Evolutionary conservation across 2,329 filamentous ascomycete genomes (phyloP), one percentile per base, ranked within the genome.

Genomic region (Thermothelomyces thermophilus): DNA sequence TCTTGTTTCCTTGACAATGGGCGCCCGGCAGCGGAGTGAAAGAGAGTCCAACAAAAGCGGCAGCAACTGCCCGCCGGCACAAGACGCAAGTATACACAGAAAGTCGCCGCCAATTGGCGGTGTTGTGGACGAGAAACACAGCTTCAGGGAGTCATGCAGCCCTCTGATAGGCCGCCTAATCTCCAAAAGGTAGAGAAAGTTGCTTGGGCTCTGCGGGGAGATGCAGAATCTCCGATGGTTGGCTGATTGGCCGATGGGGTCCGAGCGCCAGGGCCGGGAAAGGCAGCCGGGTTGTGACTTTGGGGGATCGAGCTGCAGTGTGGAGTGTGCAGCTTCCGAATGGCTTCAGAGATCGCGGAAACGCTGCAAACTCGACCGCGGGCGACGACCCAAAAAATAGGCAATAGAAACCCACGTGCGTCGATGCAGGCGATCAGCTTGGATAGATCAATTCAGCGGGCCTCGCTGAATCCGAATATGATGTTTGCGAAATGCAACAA

Each of bases 391-490:
- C 34, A 50, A 53, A 60, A 52, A 50, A 28, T 13, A 24, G 14
- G 24, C 41, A 41, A 54, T 42, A 46, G 10, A 10, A 43, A 45
- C 51, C 60, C 46, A 63, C 62, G 54, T 50, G 47, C 57, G 41
- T 37, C 41, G 51, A 48, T 46, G 52, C 54, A n/a, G 47, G 19
- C 34, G 22, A 53, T 65, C 57, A 24, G 54, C 55, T 20, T 11
- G 24, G 52, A 46, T 58, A 55, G 63, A 56, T 57, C 53, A 60
- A 63, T 62, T 57, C 64, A 61, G 62, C 55, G 46, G 54, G 55
- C 48, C 56, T 49, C 49, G 61, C 51, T 51, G 65, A 63, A 66
- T 62, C 63, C 56, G 66, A 68, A 65, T 62, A 63, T 58, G 57
- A 41, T 51, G 41, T 56, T 70, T 67, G 68, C 63, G 64, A 49